Conservation (phyloP, 441 rosid species). For the Breynia disticha region DNA sequence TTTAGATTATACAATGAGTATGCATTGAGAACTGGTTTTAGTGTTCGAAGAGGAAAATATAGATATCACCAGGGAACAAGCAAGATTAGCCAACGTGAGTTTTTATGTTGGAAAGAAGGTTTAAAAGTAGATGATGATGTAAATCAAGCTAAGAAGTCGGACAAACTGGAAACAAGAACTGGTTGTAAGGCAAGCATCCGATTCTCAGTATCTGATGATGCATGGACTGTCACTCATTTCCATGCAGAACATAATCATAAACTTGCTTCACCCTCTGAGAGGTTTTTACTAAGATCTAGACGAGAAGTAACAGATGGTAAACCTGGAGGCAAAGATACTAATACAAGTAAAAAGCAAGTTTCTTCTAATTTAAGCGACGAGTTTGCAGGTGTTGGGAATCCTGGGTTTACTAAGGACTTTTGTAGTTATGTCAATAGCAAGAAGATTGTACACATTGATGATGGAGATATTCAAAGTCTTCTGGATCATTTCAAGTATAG, state of each 20-base stretch:
- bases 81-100: neutral
- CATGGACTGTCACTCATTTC: neutral
- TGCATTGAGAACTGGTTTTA: neutral
- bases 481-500: neutral
- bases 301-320: slow-evolving; percentile 1
- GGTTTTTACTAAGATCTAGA: neutral
- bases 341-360: neutral
- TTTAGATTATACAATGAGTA: neutral
- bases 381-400: neutral
- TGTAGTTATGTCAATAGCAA: neutral
- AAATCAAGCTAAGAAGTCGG: neutral
- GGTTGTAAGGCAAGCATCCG: slow-evolving; percentile 1
- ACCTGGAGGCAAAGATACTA: neutral
- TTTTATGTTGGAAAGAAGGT: slow-evolving; percentile 1
- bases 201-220: neutral
- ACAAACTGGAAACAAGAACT: neutral
- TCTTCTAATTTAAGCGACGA: neutral
- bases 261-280: neutral
- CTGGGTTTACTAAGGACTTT: neutral
- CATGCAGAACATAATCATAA: neutral
- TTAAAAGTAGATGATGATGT: neutral
- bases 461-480: neutral
- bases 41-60: slow-evolving; percentile 1
- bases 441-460: neutral
- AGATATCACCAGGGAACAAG: neutral